Percentiles rank a stretch among this genome's conserved stretches.
Conservation (phyloP, 257 asterid genomes). For the Agastache rugosa region DNA sequence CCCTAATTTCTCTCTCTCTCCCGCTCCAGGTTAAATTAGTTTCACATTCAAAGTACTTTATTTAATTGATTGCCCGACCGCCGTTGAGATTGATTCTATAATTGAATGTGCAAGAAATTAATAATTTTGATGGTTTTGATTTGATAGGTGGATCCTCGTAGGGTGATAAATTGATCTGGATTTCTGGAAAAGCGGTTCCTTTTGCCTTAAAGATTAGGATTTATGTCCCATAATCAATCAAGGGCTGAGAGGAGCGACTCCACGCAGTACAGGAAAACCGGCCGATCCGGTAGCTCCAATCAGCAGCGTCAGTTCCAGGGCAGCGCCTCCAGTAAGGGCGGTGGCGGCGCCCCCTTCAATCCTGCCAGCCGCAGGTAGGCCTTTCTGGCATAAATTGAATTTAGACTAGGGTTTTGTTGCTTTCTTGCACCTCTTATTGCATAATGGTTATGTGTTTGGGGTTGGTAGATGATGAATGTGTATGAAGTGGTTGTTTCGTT, state of each 20-base stretch:
- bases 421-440: background rate
- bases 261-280: conserved; percentile 49
- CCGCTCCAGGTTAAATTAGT: conserved; percentile 47
- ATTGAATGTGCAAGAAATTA: conserved; percentile 19
- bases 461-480: conserved; percentile 6
- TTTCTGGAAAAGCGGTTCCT: conserved; percentile 36
- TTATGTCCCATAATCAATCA: conserved; percentile 71
- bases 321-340: conserved; percentile 50
- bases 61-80: conserved; percentile 1
- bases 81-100: background rate
- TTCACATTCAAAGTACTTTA: conserved; percentile 8
- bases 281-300: conserved; percentile 58
- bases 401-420: conserved; percentile 39
- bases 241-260: conserved; percentile 61
- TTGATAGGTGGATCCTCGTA: conserved; percentile 61
- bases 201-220: conserved; percentile 42
- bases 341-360: conserved; percentile 59
- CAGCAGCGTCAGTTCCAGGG: conserved; percentile 53
- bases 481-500: conserved; percentile 9
- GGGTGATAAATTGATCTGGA: conserved; percentile 25
- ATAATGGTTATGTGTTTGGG: background rate
- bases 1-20: conserved; percentile 47
- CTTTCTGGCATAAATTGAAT: background rate
- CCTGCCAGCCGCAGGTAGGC: conserved; percentile 50
- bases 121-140: conserved; percentile 32